phyloP scores from a whole-genome alignment of 768 basidiomycete genomes.

The Hebeloma cylindrosporum region DNA sequence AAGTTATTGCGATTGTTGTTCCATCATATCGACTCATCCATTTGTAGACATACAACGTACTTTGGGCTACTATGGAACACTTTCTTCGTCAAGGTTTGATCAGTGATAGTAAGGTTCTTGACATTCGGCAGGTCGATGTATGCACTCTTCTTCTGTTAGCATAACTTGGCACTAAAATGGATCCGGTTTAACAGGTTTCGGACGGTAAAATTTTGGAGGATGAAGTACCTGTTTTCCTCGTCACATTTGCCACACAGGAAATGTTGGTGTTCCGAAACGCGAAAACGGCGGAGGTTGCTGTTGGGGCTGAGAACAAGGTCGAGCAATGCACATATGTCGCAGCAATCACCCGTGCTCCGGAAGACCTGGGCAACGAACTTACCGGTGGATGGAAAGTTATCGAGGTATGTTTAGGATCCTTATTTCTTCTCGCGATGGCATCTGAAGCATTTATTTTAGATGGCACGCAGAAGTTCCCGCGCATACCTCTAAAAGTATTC shows the following conservation, averaged over 20 bases:
- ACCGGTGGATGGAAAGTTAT: constrained; percentile 99
- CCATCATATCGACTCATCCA: constrained; percentile 9
- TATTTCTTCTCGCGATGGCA: background rate
- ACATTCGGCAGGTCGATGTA: constrained; percentile 97
- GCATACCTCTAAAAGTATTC: constrained; percentile 44
- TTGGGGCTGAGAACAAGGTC: constrained; percentile 88
- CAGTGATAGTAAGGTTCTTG: constrained; percentile 91
- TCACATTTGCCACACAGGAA: constrained; percentile 94
- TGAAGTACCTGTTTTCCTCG: constrained; percentile 84
- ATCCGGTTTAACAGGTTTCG: constrained; percentile 52
- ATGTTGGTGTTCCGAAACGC: constrained; percentile 88
- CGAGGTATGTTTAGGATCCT: constrained; percentile 58
- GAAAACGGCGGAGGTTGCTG: constrained; percentile 80
- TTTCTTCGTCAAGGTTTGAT: constrained; percentile 88
- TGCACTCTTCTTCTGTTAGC: constrained; percentile 26
- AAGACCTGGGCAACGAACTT: constrained; percentile 86
- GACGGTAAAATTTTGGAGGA: constrained; percentile 90
- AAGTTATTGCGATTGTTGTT: constrained; percentile 30
- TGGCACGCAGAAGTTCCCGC: constrained; percentile 46
- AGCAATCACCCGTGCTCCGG: constrained; percentile 84
- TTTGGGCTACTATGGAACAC: constrained; percentile 97
- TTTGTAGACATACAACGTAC: constrained; percentile 88
- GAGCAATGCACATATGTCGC: constrained; percentile 94
- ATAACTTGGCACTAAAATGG: background rate
- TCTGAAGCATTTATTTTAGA: constrained; percentile 24